Conservation (phyloP, 148 eudicot species). For the Simmondsia chinensis region DNA sequence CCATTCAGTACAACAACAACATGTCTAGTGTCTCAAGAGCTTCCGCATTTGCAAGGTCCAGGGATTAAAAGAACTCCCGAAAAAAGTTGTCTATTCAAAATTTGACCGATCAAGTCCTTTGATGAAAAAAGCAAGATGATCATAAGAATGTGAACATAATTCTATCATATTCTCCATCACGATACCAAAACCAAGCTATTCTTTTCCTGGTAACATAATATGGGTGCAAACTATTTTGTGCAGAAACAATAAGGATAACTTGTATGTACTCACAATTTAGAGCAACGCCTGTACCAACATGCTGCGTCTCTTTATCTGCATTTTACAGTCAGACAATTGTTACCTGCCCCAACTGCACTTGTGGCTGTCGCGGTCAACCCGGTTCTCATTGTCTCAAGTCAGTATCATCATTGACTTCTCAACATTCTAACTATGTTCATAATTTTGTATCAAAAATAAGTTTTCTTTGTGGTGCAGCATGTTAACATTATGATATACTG, state of each 20-base stretch:
- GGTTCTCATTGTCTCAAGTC: conserved; percentile 50
- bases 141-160: too few species aligned
- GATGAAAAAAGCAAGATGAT: too few species aligned
- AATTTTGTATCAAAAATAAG: background rate
- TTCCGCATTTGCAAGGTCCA: too few species aligned
- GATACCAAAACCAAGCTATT: too few species aligned
- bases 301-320: conserved; percentile 86
- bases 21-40: background rate
- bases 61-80: too few species aligned
- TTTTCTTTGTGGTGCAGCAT: too few species aligned
- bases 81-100: too few species aligned
- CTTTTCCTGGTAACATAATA: too few species aligned
- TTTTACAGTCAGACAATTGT: conserved; percentile 56
- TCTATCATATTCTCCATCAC: too few species aligned
- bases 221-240: conserved; percentile 2
- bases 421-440: background rate
- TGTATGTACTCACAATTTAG: conserved; percentile 67
- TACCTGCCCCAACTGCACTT: conserved; percentile 56
- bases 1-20: background rate
- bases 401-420: background rate
- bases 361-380: conserved; percentile 51
- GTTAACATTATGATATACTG: too few species aligned
- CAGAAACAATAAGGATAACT: conserved; percentile 58
- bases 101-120: too few species aligned
- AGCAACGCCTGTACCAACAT: conserved; percentile 58